These are phyloP conservation scores for Tylopilus felleus DNA, from an alignment of 768 basidiomycete genomes.

Conservation along the genomic window DNA sequence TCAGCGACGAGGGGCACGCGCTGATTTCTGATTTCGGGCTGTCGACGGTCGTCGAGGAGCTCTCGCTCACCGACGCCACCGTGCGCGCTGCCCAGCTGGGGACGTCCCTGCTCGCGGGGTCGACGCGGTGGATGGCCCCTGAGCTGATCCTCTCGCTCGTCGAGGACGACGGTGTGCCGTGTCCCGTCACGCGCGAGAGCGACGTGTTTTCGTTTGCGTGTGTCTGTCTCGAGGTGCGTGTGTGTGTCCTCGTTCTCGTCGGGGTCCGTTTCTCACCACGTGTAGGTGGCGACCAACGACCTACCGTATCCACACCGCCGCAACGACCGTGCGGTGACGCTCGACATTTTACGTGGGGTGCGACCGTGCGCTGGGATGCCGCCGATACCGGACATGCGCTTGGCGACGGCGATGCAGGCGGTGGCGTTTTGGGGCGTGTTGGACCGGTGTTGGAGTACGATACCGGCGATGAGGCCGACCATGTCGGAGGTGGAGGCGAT, in stretches of 20 bases:
- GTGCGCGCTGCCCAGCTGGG: constrained; percentile 24
- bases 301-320: constrained; percentile 51
- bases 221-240: constrained; percentile 53
- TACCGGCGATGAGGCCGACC: constrained; percentile 37
- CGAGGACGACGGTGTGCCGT: constrained; percentile 41
- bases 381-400: constrained; percentile 14
- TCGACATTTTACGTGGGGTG: constrained; percentile 52
- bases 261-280: too few relatives aligned
- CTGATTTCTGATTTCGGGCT: constrained; percentile 63
- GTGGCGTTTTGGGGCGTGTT: constrained; percentile 43
- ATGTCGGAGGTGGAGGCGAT: constrained; percentile 38
- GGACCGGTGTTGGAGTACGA: constrained; percentile 44
- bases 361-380: constrained; percentile 40
- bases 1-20: constrained; percentile 48
- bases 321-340: constrained; percentile 54
- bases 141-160: constrained; percentile 51
- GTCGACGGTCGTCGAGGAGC: constrained; percentile 54
- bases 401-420: constrained; percentile 19
- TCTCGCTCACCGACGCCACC: constrained; percentile 32
- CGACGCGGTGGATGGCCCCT: constrained; percentile 46
- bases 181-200: constrained; percentile 47
- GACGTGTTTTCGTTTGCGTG: constrained; percentile 63
- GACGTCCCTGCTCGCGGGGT: constrained; percentile 34
- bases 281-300: constrained; percentile 48
- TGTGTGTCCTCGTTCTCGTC: neutral